phyloP scores from a whole-genome alignment of 1,139 yeast species.

The Ashbya aceris region DNA sequence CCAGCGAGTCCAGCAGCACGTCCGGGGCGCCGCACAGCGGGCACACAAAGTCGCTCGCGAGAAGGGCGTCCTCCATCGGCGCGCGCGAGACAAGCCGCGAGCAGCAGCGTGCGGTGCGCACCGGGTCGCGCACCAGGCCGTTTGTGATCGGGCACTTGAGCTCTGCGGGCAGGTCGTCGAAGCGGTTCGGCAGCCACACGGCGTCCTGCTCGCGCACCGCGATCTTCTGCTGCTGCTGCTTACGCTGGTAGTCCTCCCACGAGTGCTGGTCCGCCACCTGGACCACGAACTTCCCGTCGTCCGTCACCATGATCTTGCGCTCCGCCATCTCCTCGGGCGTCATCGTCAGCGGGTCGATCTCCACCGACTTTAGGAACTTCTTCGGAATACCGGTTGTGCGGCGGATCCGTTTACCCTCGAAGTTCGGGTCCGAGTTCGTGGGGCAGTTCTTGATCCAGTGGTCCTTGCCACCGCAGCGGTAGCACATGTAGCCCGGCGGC shows the following conservation, averaged over 20 bases:
- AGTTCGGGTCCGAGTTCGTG: constrained; percentile 82
- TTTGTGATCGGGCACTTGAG: constrained; percentile 54
- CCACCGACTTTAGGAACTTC: constrained; percentile 74
- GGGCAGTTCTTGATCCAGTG: constrained; percentile 98
- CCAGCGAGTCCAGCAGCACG: constrained; percentile 62
- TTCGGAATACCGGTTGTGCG: constrained; percentile 97
- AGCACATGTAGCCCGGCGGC: constrained; percentile 93
- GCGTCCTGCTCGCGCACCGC: constrained; percentile 39
- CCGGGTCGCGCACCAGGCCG: constrained; percentile 60
- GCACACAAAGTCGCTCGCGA: constrained; percentile 83
- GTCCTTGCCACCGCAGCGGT: constrained; percentile 92
- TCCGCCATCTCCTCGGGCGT: constrained; percentile 52
- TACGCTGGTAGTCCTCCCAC: constrained; percentile 80
- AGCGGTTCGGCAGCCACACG: constrained; percentile 24
- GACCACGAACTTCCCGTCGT: constrained; percentile 89
- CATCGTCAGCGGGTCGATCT: constrained; percentile 48
- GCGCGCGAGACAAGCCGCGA: constrained; percentile 46
- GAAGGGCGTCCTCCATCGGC: constrained; percentile 59
- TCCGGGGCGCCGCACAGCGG: constrained; percentile 78
- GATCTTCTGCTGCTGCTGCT: constrained; percentile 44
- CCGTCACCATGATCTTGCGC: constrained; percentile 80
- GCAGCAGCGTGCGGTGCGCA: constrained; percentile 77
- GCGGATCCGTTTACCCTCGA: constrained; percentile 84
- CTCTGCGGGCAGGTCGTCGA: constrained; percentile 31
- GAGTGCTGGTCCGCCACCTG: constrained; percentile 91